Base-by-base conservation (phyloP, 768 basidiomycete species). In the Mrakia gelida region DNA sequence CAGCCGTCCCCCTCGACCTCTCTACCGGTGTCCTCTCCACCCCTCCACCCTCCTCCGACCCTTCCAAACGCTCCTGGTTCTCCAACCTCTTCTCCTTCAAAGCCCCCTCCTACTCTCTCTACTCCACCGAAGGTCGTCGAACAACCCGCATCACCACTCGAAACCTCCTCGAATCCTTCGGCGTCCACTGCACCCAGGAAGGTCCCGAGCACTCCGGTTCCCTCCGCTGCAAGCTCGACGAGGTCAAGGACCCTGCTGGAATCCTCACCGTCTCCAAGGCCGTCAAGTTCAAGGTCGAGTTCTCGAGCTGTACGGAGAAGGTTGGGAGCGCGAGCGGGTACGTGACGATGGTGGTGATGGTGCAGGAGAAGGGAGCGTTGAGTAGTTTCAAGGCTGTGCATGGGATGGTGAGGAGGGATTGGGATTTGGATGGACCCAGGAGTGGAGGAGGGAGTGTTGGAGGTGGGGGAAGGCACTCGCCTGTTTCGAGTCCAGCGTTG, bases 21-120 rank as follows among this genome's bases (percentile, higher is more conserved):
- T 63, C 62, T 18, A 71, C 56, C 49, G 65, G 67, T 43, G 61
- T 76, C 45, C 68, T 79, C 23, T 70, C 28, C 80, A 79, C 28
- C 63, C 34, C 34, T 45, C 59, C 21, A 21, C 32, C 43, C 59
- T 62, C 91, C 92, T 83, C 91, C 92, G 41, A 49, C 30, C 85
- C 86, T 38, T 88, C 89, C 26, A 90, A 88, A 85, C 89, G 89
- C 79, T 89, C 88, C 72, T 98, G 95, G 96, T 89, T 99, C 79
- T 90, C 90, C 63, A 92, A 90, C 81, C 88, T 97, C 61, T 95
- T 98, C 88, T 92, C 89, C 83, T 91, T 93, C 86, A 93, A 91
- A 81, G 90, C 92, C 16, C 73, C 81, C 10, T 80, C 85, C 32
- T 86, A 84, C 79, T 85, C 84, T 0, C 81, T 87, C 67, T 81